Base-by-base conservation (phyloP, 2,329 filamentous ascomycete species). In the Botrytis aclada region DNA sequence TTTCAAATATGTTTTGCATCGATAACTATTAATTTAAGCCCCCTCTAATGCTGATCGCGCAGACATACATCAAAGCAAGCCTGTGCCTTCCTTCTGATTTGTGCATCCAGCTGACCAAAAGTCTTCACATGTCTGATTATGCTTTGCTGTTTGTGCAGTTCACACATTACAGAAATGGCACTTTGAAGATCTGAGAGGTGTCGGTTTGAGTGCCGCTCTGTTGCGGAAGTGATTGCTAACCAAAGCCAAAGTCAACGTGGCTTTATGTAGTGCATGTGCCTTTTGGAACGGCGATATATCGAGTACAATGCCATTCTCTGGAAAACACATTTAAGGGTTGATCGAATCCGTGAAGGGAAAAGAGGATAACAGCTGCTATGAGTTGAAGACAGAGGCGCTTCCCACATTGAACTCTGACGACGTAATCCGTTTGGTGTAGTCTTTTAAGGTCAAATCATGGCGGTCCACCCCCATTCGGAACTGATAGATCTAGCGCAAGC, bases 291-390 rank as follows among this genome's bases (percentile, higher is more conserved):
- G 25, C 14, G n/a, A 29, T 29, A 8, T 54, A 5, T 29, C 29
- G 12, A 1, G 3, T n/a, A 12, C 0, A 54, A n/a, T 54, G 6
- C n/a, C 25, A 2, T 16, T 16, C 4, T 1, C 12, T 54, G 25
- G 51, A 3, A 54, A 54, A n/a, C 12, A n/a, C 1, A 54, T 14
- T 14, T 54, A 54, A 54, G n/a, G 5, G 0, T 29, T 54, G 51
- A 6, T 7, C 29, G 12, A 29, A n/a, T 29, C 12, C 14, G 14
- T 18, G 14, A n/a, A 29, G 12, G 51, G 5, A 1, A 16, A 54
- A 16, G 3, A 29, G 25, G 1, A 4, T 54, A 16, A 14, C 3
- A 54, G 10, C 51, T n/a, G 14, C 25, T n/a, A 2, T 29, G 14
- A 16, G 10, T 8, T 14, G 25, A 54, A 54, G 14, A 54, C 25